phyloP scores from a whole-genome alignment of 768 basidiomycete species.

The Suillus placidus region DNA sequence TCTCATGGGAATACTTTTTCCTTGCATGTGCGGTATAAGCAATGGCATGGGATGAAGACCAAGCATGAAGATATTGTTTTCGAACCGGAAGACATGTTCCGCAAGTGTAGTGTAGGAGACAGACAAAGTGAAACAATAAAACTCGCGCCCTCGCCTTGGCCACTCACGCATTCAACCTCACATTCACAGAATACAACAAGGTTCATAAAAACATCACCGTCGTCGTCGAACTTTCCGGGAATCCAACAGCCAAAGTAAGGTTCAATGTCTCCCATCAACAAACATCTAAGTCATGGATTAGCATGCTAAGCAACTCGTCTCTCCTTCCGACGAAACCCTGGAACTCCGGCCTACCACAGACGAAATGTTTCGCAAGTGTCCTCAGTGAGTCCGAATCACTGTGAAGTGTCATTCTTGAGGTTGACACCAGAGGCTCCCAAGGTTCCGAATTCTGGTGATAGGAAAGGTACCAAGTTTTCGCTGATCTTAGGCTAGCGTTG shows the following conservation, averaged over 20 bases:
- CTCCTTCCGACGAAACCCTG: not conserved
- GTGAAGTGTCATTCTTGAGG: not conserved
- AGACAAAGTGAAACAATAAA: not conserved
- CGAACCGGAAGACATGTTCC: not conserved
- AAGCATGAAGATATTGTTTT: not conserved
- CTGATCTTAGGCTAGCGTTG: not conserved
- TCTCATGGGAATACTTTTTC: not conserved
- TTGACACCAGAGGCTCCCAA: not conserved
- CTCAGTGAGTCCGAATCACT: not conserved
- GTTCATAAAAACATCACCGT: not conserved
- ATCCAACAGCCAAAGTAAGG: not conserved
- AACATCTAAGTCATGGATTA: not conserved
- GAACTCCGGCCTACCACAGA: not conserved
- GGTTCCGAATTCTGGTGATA: not conserved
- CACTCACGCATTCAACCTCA: not conserved
- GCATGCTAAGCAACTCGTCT: not conserved
- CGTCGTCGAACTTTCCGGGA: not conserved
- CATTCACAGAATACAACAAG: not conserved
- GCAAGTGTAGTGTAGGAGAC: fast-evolving
- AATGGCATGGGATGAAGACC: not conserved
- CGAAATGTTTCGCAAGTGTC: not conserved
- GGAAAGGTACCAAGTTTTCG: not conserved
- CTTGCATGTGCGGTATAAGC: not conserved
- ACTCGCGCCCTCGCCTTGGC: not conserved
- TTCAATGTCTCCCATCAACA: not conserved